A percentile compares a stretch with the other conserved stretches of the same genome.
phyloP scores from a whole-genome alignment of 441 rosid species.

The Pelargonium cotyledonis region DNA sequence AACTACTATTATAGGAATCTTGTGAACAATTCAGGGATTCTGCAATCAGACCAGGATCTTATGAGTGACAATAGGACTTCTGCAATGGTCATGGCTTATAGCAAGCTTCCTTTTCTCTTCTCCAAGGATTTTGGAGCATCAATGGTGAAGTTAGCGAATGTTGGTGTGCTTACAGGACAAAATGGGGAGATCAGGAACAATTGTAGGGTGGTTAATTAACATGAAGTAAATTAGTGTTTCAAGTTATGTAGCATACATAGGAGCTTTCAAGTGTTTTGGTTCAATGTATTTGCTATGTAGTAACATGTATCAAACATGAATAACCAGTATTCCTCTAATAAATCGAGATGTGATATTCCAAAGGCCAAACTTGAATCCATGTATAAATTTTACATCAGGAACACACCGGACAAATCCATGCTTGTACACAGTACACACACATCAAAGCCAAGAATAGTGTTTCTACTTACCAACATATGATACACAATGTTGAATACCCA shows the following conservation, averaged over 20 bases:
- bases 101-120: constrained; percentile 47
- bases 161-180: constrained; percentile 53
- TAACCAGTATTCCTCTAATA: too few species aligned
- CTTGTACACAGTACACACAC: too few species aligned
- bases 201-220: constrained; percentile 48
- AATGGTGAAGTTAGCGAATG: constrained; percentile 54
- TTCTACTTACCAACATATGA: too few species aligned
- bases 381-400: too few species aligned
- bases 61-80: constrained; percentile 44
- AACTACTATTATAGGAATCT: constrained; percentile 47
- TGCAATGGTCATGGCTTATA: constrained; percentile 39
- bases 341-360: too few species aligned
- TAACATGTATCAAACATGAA: too few species aligned
- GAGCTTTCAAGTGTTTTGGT: not conserved
- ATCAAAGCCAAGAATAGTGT: too few species aligned
- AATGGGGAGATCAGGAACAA: constrained; percentile 59
- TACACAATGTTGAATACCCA: not conserved
- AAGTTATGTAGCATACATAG: not conserved
- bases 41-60: constrained; percentile 65
- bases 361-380: too few species aligned
- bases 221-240: not conserved
- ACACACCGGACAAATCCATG: too few species aligned
- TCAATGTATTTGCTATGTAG: not conserved
- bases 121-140: constrained; percentile 44
- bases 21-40: constrained; percentile 42